Percentiles rank a stretch among this genome's conserved stretches.
These are phyloP conservation scores for Arthrobotrys pseudoclavata DNA, from an alignment of 2,329 filamentous ascomycete species.

Conservation along the genomic window DNA sequence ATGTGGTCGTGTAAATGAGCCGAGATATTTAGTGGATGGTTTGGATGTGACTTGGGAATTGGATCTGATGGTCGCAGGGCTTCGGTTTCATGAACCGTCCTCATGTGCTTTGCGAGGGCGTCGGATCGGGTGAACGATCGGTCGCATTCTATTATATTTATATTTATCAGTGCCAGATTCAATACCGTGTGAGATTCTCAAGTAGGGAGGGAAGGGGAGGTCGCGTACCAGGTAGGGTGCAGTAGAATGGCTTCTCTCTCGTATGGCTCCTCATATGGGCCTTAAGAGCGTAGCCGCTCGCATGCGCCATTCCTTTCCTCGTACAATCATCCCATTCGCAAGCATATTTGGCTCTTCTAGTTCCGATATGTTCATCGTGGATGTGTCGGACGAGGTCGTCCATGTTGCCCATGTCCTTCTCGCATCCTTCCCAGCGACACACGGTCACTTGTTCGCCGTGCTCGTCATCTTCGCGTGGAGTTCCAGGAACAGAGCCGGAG, in stretches of 20 bases:
- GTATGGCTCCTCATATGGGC: conserved; percentile 99
- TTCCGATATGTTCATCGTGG: conserved; percentile 93
- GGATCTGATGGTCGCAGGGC: conserved; percentile 84
- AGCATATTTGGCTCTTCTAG: conserved; percentile 94
- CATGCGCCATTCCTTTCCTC: conserved; percentile 89
- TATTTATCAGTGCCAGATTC: conserved; percentile 6
- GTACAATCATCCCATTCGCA: conserved; percentile 95
- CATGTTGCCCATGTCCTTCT: conserved; percentile 81
- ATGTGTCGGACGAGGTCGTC: conserved; percentile 85
- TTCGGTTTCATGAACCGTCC: conserved; percentile 97
- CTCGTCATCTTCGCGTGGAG: conserved; percentile 77
- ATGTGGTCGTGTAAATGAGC: conserved; percentile 62
- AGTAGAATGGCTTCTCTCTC: conserved; percentile 98
- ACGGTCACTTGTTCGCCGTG: conserved; percentile 80
- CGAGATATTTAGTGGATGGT: conserved; percentile 68
- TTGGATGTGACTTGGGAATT: conserved; percentile 75
- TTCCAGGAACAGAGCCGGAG: conserved; percentile 84
- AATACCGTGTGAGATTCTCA: not conserved
- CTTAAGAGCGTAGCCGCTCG: conserved; percentile 93
- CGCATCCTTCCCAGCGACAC: conserved; percentile 83
- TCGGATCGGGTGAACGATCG: conserved; percentile 96
- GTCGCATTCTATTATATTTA: conserved; percentile 86
- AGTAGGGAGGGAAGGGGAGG: not conserved
- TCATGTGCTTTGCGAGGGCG: conserved; percentile 97
- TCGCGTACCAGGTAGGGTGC: conserved; percentile 84